Conservation (phyloP, 73 alveolate genomes). For the Stentor roeselii region DNA sequence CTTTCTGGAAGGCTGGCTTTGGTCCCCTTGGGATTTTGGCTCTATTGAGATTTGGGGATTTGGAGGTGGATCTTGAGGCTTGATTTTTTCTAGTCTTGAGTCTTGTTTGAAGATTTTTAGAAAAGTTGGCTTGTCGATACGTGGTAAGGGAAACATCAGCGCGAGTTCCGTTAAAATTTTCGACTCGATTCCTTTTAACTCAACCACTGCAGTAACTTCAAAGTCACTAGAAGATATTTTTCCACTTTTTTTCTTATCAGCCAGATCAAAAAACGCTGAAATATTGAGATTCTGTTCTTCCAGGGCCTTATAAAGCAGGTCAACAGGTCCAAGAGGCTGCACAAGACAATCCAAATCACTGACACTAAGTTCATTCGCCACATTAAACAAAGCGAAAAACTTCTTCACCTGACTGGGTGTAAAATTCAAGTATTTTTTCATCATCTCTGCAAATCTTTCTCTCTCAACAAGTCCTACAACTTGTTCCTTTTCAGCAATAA, state of each 20-base stretch:
- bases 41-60: too few species aligned
- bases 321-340: background rate
- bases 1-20: background rate
- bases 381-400: too few species aligned
- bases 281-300: background rate
- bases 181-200: background rate
- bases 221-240: background rate
- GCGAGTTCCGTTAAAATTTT: background rate
- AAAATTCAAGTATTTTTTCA: too few species aligned
- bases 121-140: background rate
- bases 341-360: background rate
- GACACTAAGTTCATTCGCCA: too few species aligned
- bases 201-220: background rate
- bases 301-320: background rate
- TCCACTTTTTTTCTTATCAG: background rate
- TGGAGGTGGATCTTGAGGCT: background rate
- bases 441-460: background rate
- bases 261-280: background rate
- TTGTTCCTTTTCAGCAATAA: background rate
- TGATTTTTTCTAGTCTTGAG: background rate
- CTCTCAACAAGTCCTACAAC: background rate
- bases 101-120: background rate
- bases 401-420: background rate
- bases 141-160: background rate
- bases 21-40: background rate